Percentiles rank a stretch among this genome's conserved stretches.
These are phyloP conservation scores for Fusarium luffae DNA, from an alignment of 2,329 filamentous ascomycete genomes.

Conservation along the genomic window DNA sequence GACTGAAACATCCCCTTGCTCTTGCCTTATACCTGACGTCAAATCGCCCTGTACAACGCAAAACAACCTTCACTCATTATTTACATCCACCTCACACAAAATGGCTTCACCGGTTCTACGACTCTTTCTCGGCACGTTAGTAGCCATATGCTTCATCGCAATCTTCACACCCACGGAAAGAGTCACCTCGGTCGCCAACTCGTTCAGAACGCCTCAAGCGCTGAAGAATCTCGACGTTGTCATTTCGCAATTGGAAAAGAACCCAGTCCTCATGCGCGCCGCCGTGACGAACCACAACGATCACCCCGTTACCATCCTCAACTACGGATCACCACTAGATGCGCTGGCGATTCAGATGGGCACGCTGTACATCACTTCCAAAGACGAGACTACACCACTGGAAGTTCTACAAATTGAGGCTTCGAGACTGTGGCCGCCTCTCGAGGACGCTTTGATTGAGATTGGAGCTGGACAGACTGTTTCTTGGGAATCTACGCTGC, in stretches of 20 bases:
- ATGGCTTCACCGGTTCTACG: slow-evolving; percentile 33
- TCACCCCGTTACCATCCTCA: slow-evolving; percentile 54
- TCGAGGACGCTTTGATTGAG: slow-evolving; percentile 52
- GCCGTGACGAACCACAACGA: slow-evolving; percentile 55
- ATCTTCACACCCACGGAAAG: slow-evolving; percentile 26
- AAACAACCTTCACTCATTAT: background rate
- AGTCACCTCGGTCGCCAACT: slow-evolving; percentile 19
- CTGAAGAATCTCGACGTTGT: slow-evolving; percentile 49
- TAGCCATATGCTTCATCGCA: slow-evolving; percentile 38
- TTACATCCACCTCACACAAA: background rate
- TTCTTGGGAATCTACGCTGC: slow-evolving; percentile 52
- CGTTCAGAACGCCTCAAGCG: slow-evolving; percentile 30
- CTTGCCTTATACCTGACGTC: background rate
- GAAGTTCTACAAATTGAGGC: slow-evolving; percentile 53
- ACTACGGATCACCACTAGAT: slow-evolving; percentile 60
- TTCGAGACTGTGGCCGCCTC: slow-evolving; percentile 56
- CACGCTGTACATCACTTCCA: slow-evolving; percentile 54
- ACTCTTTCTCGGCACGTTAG: slow-evolving; percentile 36
- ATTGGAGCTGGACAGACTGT: slow-evolving; percentile 52
- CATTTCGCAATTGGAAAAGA: slow-evolving; percentile 49
- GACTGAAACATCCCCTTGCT: slow-evolving; percentile 32
- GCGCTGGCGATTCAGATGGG: slow-evolving; percentile 55
- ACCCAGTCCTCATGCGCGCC: slow-evolving; percentile 52
- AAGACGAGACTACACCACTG: slow-evolving; percentile 49
- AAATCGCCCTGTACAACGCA: background rate